Percentiles rank a stretch among this genome's conserved stretches.
Evolutionary conservation across 371 early-diverging fungal species (phyloP).

Genomic region (Lichtheimia hyalospora): DNA sequence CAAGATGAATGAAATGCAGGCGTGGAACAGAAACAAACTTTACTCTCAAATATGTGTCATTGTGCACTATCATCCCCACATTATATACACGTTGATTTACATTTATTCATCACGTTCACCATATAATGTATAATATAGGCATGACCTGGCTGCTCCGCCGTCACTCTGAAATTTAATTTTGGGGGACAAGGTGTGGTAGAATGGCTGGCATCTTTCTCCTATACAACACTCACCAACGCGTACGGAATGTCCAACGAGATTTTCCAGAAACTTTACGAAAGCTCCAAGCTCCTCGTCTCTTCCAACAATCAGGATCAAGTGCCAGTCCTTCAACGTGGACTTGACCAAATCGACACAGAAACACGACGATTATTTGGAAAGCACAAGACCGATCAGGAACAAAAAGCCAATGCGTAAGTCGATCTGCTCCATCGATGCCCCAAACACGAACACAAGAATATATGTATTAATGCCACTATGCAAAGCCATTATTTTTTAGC

Average conservation of each 20-base stretch:
- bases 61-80: no score
- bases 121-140: no score
- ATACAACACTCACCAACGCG: no score
- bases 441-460: neutral
- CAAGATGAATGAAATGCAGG: no score
- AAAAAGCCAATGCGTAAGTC: constrained; percentile 20
- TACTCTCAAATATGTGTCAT: no score
- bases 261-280: constrained; percentile 21
- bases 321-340: constrained; percentile 11
- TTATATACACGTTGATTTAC: no score
- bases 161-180: no score
- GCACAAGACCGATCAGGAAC: constrained; percentile 18
- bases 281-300: constrained; percentile 17
- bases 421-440: neutral
- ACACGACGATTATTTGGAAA: constrained; percentile 9
- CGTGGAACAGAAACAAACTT: no score
- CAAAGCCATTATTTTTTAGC: constrained; percentile 65
- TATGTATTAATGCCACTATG: neutral
- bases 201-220: no score
- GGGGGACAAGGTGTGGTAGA: no score
- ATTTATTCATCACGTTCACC: no score
- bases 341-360: constrained; percentile 12
- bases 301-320: constrained; percentile 4
- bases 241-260: constrained; percentile 6
- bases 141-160: no score